Conservation (phyloP, 2,329 filamentous ascomycete species). For the Epichloe brachyelytri region DNA sequence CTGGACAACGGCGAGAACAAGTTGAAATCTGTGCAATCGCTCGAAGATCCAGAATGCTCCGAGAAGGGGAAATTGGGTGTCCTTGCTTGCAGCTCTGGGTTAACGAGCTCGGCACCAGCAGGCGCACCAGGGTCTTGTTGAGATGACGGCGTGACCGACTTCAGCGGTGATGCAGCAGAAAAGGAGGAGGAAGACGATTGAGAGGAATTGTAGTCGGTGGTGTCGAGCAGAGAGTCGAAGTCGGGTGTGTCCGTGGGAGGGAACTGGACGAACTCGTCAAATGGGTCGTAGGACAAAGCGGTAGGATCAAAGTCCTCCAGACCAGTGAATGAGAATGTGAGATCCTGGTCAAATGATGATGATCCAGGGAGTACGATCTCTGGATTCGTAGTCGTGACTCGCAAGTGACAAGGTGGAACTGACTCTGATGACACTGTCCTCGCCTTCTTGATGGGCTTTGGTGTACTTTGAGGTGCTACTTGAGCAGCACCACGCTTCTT, state of each 20-base stretch:
- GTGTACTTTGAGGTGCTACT: slow-evolving; percentile 14
- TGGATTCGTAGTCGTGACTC: background rate
- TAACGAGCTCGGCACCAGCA: slow-evolving; percentile 4
- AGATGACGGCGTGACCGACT: slow-evolving; percentile 14
- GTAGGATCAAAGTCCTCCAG: slow-evolving; percentile 10
- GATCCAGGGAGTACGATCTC: slow-evolving; percentile 2
- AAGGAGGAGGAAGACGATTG: slow-evolving; percentile 15
- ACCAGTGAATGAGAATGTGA: slow-evolving; percentile 11
- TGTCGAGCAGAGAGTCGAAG: slow-evolving; percentile 34
- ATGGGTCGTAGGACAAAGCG: slow-evolving; percentile 17
- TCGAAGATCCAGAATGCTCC: slow-evolving; percentile 7
- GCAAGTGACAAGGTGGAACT: slow-evolving; percentile 11
- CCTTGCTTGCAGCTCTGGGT: slow-evolving; percentile 3
- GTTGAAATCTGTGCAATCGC: slow-evolving; percentile 41
- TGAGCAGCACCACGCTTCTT: slow-evolving; percentile 31
- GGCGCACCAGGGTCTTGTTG: slow-evolving; percentile 10
- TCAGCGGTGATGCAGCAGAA: slow-evolving; percentile 14
- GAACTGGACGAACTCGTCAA: slow-evolving; percentile 35
- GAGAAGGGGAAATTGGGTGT: slow-evolving; percentile 26
- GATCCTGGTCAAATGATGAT: slow-evolving; percentile 9
- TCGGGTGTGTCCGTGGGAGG: slow-evolving; percentile 23
- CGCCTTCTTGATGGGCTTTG: slow-evolving; percentile 30
- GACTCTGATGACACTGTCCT: slow-evolving; percentile 14
- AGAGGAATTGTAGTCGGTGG: slow-evolving; percentile 29
- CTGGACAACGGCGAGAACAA: slow-evolving; percentile 38